phyloP scores from a whole-genome alignment of 2,329 filamentous ascomycete species.

The Talaromyces albobiverticillius region DNA sequence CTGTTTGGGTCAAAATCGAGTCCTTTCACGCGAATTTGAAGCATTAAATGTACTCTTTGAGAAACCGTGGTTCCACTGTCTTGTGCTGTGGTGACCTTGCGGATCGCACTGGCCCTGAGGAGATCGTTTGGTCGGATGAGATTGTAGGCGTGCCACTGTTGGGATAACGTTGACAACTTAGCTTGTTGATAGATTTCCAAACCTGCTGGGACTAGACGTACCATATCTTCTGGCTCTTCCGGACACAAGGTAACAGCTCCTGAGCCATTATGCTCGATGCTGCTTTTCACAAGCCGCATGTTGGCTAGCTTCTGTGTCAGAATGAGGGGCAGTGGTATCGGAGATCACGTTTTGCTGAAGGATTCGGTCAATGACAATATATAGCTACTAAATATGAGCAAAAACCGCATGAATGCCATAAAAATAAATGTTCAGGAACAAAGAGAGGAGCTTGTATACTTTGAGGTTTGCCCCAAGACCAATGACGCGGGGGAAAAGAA shows the following conservation, averaged over 20 bases:
- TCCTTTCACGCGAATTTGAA: conserved; percentile 63
- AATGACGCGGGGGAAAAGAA: conserved; percentile 14
- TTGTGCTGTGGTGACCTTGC: conserved; percentile 60
- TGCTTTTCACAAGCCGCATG: conserved; percentile 67
- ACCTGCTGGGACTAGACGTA: conserved; percentile 28
- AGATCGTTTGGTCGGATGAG: conserved; percentile 65
- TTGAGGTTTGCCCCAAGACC: not conserved
- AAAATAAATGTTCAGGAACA: not conserved
- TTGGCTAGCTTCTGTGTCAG: not conserved
- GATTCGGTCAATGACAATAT: not conserved
- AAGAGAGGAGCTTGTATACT: not conserved
- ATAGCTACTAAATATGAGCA: too few relatives aligned
- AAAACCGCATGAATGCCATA: too few relatives aligned
- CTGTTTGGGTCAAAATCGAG: conserved; percentile 69
- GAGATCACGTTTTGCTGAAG: not conserved
- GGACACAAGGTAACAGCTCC: conserved; percentile 65
- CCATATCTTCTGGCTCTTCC: conserved; percentile 75
- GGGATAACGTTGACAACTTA: not conserved
- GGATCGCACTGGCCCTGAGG: conserved; percentile 64
- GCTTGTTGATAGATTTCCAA: conserved; percentile 11
- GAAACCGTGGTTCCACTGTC: conserved; percentile 61
- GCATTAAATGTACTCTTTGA: conserved; percentile 61
- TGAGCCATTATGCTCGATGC: conserved; percentile 64
- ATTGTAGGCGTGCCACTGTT: conserved; percentile 72
- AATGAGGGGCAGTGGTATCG: not conserved